phyloP scores from a whole-genome alignment of 768 basidiomycete genomes.

The Kwoniella bestiolae region DNA sequence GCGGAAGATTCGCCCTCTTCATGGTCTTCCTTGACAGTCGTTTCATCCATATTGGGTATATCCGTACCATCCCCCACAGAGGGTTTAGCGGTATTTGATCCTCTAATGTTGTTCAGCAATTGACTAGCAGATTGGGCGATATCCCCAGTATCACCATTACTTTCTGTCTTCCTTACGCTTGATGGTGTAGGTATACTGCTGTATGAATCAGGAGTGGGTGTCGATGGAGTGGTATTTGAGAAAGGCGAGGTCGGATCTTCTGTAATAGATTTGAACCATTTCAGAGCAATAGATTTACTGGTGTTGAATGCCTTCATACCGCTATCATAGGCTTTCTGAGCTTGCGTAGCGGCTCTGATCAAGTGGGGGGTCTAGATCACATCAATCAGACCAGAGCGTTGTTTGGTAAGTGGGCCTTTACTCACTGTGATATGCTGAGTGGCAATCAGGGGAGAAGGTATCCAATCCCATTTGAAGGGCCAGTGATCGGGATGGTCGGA shows the following conservation, averaged over 20 bases:
- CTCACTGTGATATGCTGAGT: slow-evolving; percentile 48
- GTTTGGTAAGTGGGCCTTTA: not conserved
- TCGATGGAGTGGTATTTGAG: not conserved
- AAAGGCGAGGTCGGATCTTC: slow-evolving; percentile 8
- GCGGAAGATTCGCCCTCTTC: not conserved
- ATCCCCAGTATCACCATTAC: not conserved
- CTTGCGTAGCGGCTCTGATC: slow-evolving; percentile 33
- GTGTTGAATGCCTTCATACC: slow-evolving; percentile 9
- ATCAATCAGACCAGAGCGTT: too few species aligned
- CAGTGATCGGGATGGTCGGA: slow-evolving; percentile 37
- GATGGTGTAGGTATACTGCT: not conserved
- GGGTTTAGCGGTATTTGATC: not conserved
- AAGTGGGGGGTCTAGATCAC: slow-evolving; percentile 39
- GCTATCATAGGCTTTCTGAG: slow-evolving; percentile 26
- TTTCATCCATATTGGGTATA: slow-evolving; percentile 8
- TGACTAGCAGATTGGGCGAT: slow-evolving; percentile 4
- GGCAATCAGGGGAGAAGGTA: slow-evolving; percentile 36
- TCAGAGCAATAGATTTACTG: slow-evolving; percentile 5
- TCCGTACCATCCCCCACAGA: slow-evolving; percentile 3
- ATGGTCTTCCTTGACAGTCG: not conserved
- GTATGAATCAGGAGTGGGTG: not conserved
- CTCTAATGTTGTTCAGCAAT: slow-evolving; percentile 2
- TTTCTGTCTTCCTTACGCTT: not conserved
- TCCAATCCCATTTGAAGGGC: slow-evolving; percentile 34
- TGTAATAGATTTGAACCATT: slow-evolving; percentile 18